phyloP scores from a whole-genome alignment of 495 filamentous ascomycete genomes.

The Clavariopsis aquatica region DNA sequence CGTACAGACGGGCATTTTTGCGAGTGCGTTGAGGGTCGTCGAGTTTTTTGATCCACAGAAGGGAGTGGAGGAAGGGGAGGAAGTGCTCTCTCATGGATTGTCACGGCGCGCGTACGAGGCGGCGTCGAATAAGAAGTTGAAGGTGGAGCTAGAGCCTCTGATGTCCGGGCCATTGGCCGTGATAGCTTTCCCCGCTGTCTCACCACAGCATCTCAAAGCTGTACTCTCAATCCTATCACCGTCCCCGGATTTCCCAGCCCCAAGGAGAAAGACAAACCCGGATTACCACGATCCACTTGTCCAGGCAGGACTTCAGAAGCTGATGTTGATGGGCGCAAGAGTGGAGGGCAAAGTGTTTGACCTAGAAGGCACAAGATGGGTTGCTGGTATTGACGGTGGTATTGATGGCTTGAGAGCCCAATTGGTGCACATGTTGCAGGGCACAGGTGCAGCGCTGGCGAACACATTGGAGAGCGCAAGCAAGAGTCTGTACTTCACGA shows the following conservation, averaged over 20 bases:
- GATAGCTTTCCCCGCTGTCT: slow-evolving; percentile 78
- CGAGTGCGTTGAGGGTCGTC: slow-evolving; percentile 75
- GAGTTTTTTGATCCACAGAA: slow-evolving; percentile 76
- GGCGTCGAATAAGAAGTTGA: slow-evolving; percentile 50
- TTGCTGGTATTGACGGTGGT: slow-evolving; percentile 80
- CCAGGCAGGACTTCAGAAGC: slow-evolving; percentile 79
- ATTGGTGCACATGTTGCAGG: slow-evolving; percentile 75
- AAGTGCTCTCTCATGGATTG: slow-evolving; percentile 70
- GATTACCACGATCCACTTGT: slow-evolving; percentile 75
- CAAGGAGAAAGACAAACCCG: slow-evolving; percentile 70
- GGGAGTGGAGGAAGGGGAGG: slow-evolving; percentile 43
- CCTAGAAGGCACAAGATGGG: slow-evolving; percentile 73
- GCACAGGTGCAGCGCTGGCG: slow-evolving; percentile 71
- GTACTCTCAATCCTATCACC: slow-evolving; percentile 75
- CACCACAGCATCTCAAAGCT: slow-evolving; percentile 76
- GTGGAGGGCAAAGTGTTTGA: slow-evolving; percentile 84
- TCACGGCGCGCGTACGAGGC: slow-evolving; percentile 59
- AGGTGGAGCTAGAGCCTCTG: slow-evolving; percentile 68
- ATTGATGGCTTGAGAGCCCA: slow-evolving; percentile 79
- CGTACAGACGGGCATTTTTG: slow-evolving; percentile 85
- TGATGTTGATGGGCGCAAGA: slow-evolving; percentile 81
- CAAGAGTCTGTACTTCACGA: slow-evolving; percentile 77
- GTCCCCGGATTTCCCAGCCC: slow-evolving; percentile 71
- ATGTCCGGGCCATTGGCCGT: slow-evolving; percentile 77
- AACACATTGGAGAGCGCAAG: slow-evolving; percentile 71